Base-by-base conservation (phyloP, 2,329 filamentous ascomycete species). In the Cordyceps fumosorosea region DNA sequence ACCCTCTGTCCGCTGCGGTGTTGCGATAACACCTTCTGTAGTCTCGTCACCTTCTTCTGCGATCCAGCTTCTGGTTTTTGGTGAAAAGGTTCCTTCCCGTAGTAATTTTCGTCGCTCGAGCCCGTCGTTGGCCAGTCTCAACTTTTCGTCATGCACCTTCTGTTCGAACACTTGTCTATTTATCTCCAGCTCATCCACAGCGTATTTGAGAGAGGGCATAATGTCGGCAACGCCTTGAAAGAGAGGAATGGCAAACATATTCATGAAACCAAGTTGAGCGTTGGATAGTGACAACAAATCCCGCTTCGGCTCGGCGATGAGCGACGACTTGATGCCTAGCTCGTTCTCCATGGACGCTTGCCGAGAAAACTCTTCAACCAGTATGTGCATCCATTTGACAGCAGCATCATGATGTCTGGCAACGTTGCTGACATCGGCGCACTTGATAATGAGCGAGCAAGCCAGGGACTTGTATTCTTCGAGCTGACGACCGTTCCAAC, bases 361-460 rank as follows among this genome's bases (percentile, higher is more conserved):
- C 56, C 95, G 87, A 44, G 93, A 89, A 69, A 98, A 98, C 72
- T 99, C 95, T 65, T 96, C 90, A 18, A 95, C 93, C n/a, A 99
- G 80, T 53, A 96, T 93, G 69, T 89, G 84, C 69, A 95, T 96
- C 95, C 95, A 99, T 72, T 89, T 83, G 50, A 91, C 81, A 24
- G 95, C 95, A 29, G 92, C 86, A 62, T 89, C 83, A 72, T 95
- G 93, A 62, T 87, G 89, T 62, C 95, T 87, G 60, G 93, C 92
- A 73, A 98, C 95, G 73, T 99, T 99, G 77, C 93, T 97, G 71
- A 99, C 98, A 74, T 99, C 95, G 45, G 95, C 95, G 72, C 95
- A 98, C 74, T 99, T 99, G 77, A 99, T 97, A 63, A 99, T 78
- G 62, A 99, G 78, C 16, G 92, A 92, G 75, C 95, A 98, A n/a